These are phyloP conservation scores for Leccinellum albellum DNA, from an alignment of 768 basidiomycete species.

Conservation along the genomic window DNA sequence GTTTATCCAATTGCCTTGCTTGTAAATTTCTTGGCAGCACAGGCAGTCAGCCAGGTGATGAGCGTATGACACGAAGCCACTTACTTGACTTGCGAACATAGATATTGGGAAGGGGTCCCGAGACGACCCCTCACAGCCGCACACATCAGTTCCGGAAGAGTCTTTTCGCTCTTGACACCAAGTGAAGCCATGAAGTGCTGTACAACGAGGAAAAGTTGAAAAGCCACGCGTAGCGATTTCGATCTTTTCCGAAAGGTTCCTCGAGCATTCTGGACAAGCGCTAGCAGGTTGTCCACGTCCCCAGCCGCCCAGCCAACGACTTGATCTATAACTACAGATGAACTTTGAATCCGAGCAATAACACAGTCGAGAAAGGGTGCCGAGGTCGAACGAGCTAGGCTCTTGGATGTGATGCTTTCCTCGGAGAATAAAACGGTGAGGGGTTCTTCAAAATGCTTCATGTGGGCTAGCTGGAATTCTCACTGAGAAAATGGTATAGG, in stretches of 20 bases:
- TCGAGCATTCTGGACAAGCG: slow-evolving; percentile 38
- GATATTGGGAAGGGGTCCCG: slow-evolving; percentile 39
- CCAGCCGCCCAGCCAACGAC: slow-evolving; percentile 24
- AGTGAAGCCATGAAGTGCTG: slow-evolving; percentile 41
- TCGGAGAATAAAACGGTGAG: slow-evolving; percentile 36
- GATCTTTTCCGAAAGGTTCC: slow-evolving; percentile 30
- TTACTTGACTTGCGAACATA: slow-evolving; percentile 49
- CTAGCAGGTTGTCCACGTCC: slow-evolving; percentile 31
- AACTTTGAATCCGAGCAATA: slow-evolving; percentile 33
- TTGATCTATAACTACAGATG: slow-evolving; percentile 12
- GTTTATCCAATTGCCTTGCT: slow-evolving; percentile 26
- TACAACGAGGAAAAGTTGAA: slow-evolving; percentile 42
- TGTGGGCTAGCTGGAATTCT: slow-evolving; percentile 48
- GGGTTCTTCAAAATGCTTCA: slow-evolving; percentile 71
- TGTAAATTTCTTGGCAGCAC: slow-evolving; percentile 38
- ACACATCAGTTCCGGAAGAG: slow-evolving; percentile 41
- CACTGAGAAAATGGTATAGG: neutral
- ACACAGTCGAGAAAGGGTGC: slow-evolving; percentile 37
- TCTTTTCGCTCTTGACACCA: slow-evolving; percentile 40
- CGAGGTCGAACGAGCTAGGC: slow-evolving; percentile 20
- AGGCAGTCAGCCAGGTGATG: slow-evolving; percentile 13
- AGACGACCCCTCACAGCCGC: slow-evolving; percentile 43
- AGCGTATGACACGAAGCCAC: slow-evolving; percentile 10
- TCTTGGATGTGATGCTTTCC: neutral
- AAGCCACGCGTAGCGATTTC: slow-evolving; percentile 42